Conservation (phyloP, 1,284 basidiomycete species). For the Microbotryum lychnidis-dioicae region DNA sequence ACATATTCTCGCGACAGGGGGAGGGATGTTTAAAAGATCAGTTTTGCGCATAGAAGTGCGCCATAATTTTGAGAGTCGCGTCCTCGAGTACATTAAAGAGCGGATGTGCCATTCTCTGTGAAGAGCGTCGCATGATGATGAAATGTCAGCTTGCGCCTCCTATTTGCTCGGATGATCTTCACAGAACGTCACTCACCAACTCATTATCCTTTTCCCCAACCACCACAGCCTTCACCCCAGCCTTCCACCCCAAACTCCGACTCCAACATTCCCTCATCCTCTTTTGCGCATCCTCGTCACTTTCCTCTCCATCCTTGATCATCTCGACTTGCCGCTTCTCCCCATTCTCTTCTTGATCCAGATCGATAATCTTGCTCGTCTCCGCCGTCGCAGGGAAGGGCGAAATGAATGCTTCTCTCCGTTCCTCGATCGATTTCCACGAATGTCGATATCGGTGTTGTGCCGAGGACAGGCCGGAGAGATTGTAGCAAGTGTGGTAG, state of each 20-base stretch:
- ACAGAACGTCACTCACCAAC: slow-evolving; percentile 7
- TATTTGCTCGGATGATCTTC: neutral
- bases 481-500: slow-evolving; percentile 86
- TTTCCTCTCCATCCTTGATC: slow-evolving; percentile 5
- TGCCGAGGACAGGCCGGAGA: slow-evolving; percentile 76
- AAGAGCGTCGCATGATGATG: neutral
- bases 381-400: slow-evolving; percentile 2
- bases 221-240: slow-evolving; percentile 2
- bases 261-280: slow-evolving; percentile 22
- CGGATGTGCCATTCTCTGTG: slow-evolving; percentile 26
- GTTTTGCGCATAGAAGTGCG: slow-evolving; percentile 23
- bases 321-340: neutral
- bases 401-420: slow-evolving; percentile 42
- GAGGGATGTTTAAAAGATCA: slow-evolving; percentile 19
- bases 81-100: slow-evolving; percentile 24
- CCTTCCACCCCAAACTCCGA: slow-evolving; percentile 3
- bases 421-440: slow-evolving; percentile 43
- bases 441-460: slow-evolving; percentile 65
- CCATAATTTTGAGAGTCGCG: slow-evolving; percentile 9
- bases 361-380: slow-evolving; percentile 38
- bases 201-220: slow-evolving; percentile 13
- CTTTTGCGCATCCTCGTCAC: slow-evolving; percentile 3
- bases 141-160: neutral
- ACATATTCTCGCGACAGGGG: neutral
- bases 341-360: neutral